A percentile compares a stretch with the other conserved stretches of the same genome.
phyloP scores from a whole-genome alignment of 2,329 filamentous ascomycete genomes.

The Aspergillus unguis region DNA sequence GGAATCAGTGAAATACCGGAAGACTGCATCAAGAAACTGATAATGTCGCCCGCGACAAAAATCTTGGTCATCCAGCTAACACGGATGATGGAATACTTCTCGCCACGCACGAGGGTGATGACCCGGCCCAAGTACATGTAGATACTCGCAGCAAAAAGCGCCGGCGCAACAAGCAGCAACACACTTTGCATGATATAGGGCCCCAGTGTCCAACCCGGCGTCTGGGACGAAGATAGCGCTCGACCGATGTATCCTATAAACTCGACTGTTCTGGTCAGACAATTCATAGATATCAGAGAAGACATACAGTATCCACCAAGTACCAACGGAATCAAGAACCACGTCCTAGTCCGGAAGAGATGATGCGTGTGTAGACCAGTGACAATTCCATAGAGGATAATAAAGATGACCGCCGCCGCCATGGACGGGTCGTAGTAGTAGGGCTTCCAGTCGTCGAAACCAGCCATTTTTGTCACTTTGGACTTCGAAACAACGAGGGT shows the following conservation, averaged over 20 bases:
- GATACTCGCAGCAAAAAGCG: slow-evolving; percentile 27
- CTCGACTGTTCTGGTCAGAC: slow-evolving; percentile 41
- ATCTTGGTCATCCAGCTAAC: slow-evolving; percentile 28
- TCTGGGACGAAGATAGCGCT: slow-evolving; percentile 39
- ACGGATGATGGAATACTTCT: slow-evolving; percentile 20
- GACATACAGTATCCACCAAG: slow-evolving; percentile 14
- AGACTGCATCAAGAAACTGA: slow-evolving; percentile 31
- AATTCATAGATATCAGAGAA: background rate
- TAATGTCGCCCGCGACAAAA: slow-evolving; percentile 28
- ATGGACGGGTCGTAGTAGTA: slow-evolving; percentile 15
- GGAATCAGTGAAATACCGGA: slow-evolving; percentile 18
- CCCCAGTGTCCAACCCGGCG: slow-evolving; percentile 23
- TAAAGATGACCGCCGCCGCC: slow-evolving; percentile 18
- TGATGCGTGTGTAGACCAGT: slow-evolving; percentile 14
- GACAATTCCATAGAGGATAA: slow-evolving; percentile 12
- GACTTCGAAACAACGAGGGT: background rate
- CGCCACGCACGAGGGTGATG: slow-evolving; percentile 21
- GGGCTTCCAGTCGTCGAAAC: slow-evolving; percentile 5
- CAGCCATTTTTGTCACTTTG: background rate
- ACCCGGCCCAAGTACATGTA: slow-evolving; percentile 27
- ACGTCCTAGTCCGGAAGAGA: slow-evolving; percentile 15
- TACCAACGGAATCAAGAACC: slow-evolving; percentile 17
- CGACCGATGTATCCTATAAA: slow-evolving; percentile 52
- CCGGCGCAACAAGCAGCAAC: slow-evolving; percentile 24
- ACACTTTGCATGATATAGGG: slow-evolving; percentile 27